Evolutionary conservation across 2,329 filamentous ascomycete species (phyloP), one percentile per base, ranked within the genome.

Genomic region (Penicillium concentricum): DNA sequence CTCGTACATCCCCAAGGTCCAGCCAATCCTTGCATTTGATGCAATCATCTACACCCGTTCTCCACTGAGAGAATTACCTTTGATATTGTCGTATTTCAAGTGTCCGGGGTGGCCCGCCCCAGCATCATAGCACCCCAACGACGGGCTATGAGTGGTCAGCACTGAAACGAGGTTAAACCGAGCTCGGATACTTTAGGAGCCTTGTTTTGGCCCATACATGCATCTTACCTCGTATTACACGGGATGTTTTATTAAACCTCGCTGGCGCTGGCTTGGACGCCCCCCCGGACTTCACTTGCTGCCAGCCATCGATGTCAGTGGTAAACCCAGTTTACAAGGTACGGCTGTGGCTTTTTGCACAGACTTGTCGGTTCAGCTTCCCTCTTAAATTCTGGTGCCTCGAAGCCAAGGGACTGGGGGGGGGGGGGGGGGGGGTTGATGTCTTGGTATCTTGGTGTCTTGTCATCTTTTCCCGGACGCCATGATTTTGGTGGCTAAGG

Each of bases 291-390:
- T 34, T 41, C 34, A 49, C 12, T 28, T 16, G 34, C 20, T 48
- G 24, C 50, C 32, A 51, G 61, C 61, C 59, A 60, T 63, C 57
- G 56, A 63, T 61, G 61, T 61, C 59, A 61, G 28, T 57, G 38
- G 28, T 51, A 35, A n/a, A 18, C 6, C 18, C 16, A 24, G 5
- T 15, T 24, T 41, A 24, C 2, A 34, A 26, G 12, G 16, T n/a
- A 45, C 22, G 39, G 41, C 16, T 55, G 46, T 55, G 53, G 53
- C 53, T 55, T 35, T 46, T 42, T 44, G 13, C 24, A 44, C 13
- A 24, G 32, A 10, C 42, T 16, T n/a, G 22, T 20, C 42, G 22
- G 43, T 16, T n/a, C 13, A 34, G 18, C 5, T 24, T 20, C 9
- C 15, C 9, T 37, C 5, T 34, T 24, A 5, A 51, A 51, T 44